Evolutionary conservation across 345 rosid species (phyloP).

Genomic region (Populus deltoides): DNA sequence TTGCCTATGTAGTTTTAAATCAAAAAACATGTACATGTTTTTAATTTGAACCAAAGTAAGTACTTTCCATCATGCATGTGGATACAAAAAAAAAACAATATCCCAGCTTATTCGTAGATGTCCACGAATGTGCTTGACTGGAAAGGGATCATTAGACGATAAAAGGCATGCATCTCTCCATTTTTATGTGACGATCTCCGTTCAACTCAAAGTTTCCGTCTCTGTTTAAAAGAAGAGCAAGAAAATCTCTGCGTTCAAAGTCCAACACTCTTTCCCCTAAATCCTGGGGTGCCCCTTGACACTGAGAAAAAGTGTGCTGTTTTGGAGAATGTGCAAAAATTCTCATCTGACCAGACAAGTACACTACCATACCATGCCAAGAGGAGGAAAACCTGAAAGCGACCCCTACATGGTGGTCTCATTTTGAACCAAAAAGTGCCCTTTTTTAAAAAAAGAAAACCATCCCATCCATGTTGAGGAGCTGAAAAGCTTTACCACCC

Average conservation of each 20-base stretch:
- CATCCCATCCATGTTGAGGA: conserved; percentile 13
- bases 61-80: too few species aligned
- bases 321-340: conserved; percentile 39
- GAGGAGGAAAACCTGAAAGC: background rate
- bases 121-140: too few species aligned
- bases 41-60: background rate
- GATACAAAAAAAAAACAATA: conserved; percentile 14
- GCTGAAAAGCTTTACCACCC: background rate
- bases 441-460: background rate
- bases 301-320: conserved; percentile 15
- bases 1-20: too few species aligned
- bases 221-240: background rate
- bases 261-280: conserved; percentile 62
- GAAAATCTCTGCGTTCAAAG: conserved; percentile 47
- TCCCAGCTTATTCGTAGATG: too few species aligned
- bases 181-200: background rate
- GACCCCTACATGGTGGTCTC: conserved; percentile 16
- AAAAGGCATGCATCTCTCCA: too few species aligned
- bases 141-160: too few species aligned
- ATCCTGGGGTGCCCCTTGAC: conserved; percentile 51
- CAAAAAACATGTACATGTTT: too few species aligned
- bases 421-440: background rate
- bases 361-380: background rate
- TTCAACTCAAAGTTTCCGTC: background rate
- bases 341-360: conserved; percentile 17